Evolutionary conservation across 352 stramenopile species (phyloP).

Genomic region (Pythium guiyangense): DNA sequence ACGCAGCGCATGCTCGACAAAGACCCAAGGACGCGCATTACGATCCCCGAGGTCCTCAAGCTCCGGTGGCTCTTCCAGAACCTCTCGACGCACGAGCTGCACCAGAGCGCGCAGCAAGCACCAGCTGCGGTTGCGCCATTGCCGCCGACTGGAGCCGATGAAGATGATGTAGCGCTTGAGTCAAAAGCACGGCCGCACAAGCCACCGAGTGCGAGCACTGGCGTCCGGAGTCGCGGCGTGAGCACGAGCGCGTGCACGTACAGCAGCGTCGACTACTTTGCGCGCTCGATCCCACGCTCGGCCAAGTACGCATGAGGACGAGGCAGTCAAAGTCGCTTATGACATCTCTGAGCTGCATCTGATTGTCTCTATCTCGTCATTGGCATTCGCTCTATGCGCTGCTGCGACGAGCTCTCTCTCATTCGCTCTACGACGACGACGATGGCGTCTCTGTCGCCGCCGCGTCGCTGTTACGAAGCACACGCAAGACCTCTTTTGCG

Average conservation of each 20-base stretch:
- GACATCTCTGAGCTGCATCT: background rate
- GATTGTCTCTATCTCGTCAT: background rate
- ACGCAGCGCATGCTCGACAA: conserved; percentile 49
- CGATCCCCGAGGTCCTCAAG: conserved; percentile 46
- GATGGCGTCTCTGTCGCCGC: background rate
- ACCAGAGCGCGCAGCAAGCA: background rate
- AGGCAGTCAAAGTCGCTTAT: too few species aligned
- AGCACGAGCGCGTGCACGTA: conserved; percentile 7
- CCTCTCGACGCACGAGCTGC: conserved; percentile 9
- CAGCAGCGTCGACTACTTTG: conserved; percentile 4
- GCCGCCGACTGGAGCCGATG: too few species aligned
- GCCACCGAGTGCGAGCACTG: background rate
- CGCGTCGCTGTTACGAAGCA: conserved; percentile 18
- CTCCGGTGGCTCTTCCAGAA: conserved; percentile 44
- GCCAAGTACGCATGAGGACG: conserved; percentile 10
- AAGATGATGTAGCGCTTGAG: background rate
- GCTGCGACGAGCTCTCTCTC: too few species aligned
- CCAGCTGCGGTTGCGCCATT: background rate
- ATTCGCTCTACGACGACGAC: too few species aligned
- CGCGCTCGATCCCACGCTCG: background rate
- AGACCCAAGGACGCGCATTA: conserved; percentile 38
- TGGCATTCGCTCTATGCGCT: too few species aligned
- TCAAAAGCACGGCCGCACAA: background rate
- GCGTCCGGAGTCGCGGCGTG: background rate
- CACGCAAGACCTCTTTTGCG: conserved; percentile 67